Evolutionary conservation across 148 eudicot genomes (phyloP), one percentile per base, ranked within the genome.

Genomic region (Persicaria tinctoria): DNA sequence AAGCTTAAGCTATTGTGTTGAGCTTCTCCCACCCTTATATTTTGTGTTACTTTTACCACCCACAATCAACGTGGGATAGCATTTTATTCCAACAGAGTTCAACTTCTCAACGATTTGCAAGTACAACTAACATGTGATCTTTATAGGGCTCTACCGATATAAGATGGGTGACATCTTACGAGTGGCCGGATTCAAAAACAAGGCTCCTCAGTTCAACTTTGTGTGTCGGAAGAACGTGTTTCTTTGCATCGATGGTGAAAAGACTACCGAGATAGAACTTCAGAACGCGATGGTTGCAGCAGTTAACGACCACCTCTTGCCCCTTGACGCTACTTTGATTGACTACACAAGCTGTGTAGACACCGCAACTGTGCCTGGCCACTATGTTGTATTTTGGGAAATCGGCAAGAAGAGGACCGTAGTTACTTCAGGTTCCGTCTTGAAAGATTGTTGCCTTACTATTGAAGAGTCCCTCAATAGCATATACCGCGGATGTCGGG

Each of bases 311-410:
- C 78, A 75, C 27, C 62, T 82, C 8, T 13, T 5, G 1, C 71
- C 72, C 2, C 75, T 72, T 16, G 72, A 68, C 23, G 51, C 79
- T 6, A 50, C 81, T 18, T 70, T 82, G 0, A 12, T 74, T 23
- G 84, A 82, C 51, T 82, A 82, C 82, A 82, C 84, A 9, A 76
- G 82, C 68, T 82, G 76, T 46, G 84, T 77, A 0, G 84, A 82
- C 55, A 76, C 79, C 11, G 50, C 77, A 8, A 56, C 79, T 46
- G 79, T 82, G 18, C 84, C 84, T 1, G 84, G 84, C 3, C 84
- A 82, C 51, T 79, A 80, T 17, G 82, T 80, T 8, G 14, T 79
- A 32, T 80, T 76, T 46, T 80, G 82, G 82, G 82, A 80, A 64
- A 60, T 78, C 49, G 14, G 41, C 3, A 20, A 8, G 0, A 46